A percentile compares a stretch with the other conserved stretches of the same genome.
Evolutionary conservation across 305 asterid genomes (phyloP).

Genomic region (Plantago coronopus): DNA sequence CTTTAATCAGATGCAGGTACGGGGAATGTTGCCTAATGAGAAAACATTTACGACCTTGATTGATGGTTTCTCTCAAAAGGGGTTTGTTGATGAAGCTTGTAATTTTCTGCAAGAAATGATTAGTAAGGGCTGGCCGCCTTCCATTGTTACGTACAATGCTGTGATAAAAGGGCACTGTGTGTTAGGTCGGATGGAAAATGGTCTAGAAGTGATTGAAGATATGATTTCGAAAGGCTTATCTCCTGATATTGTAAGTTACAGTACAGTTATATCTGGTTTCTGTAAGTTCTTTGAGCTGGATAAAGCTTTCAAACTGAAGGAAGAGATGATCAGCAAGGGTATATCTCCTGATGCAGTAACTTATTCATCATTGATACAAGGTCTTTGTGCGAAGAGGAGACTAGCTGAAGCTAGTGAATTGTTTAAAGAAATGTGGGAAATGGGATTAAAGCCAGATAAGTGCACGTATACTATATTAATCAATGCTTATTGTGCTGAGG

Average conservation of each 20-base stretch:
- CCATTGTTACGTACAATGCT: slow-evolving; percentile 76
- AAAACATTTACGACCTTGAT: slow-evolving; percentile 79
- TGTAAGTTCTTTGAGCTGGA: slow-evolving; percentile 55
- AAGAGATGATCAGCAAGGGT: slow-evolving; percentile 64
- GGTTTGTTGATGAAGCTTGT: slow-evolving; percentile 66
- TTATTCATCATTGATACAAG: slow-evolving; percentile 76
- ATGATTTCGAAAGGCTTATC: slow-evolving; percentile 50
- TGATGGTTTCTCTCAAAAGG: slow-evolving; percentile 78
- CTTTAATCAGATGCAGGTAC: slow-evolving; percentile 58
- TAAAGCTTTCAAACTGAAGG: slow-evolving; percentile 58
- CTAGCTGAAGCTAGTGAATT: slow-evolving; percentile 58
- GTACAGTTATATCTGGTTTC: slow-evolving; percentile 59
- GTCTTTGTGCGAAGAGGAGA: slow-evolving; percentile 63
- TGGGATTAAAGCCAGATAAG: slow-evolving; percentile 65
- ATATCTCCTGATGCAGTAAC: slow-evolving; percentile 64
- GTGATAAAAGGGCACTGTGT: slow-evolving; percentile 72
- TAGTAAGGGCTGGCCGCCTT: slow-evolving; percentile 52
- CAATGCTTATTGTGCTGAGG: slow-evolving; percentile 64
- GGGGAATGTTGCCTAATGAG: slow-evolving; percentile 71
- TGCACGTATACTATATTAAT: slow-evolving; percentile 77
- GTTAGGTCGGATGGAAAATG: slow-evolving; percentile 54
- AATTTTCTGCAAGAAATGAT: slow-evolving; percentile 57
- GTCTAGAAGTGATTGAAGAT: slow-evolving; percentile 41
- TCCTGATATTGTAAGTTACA: slow-evolving; percentile 84
- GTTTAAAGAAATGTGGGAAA: slow-evolving; percentile 62